These are phyloP conservation scores for Lactarius pseudohatsudake DNA, from an alignment of 768 basidiomycete genomes.

Conservation along the genomic window DNA sequence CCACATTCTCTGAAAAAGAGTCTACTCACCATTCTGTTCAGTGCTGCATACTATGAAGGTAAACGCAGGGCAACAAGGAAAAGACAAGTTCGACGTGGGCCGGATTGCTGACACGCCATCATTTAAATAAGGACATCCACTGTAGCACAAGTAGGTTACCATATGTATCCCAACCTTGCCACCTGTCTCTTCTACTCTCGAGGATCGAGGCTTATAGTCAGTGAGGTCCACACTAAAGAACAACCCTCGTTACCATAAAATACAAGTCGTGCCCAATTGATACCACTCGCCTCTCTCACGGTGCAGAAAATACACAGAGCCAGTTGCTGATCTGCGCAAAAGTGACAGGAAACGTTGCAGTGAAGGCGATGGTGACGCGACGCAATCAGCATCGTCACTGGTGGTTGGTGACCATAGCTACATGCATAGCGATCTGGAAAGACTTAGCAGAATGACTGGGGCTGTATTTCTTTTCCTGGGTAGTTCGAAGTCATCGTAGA, in stretches of 20 bases:
- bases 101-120: not conserved
- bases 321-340: not conserved
- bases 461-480: not conserved
- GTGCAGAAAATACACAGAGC: not conserved
- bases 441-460: too few species aligned
- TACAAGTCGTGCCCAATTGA: not conserved
- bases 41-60: not conserved
- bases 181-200: too few species aligned
- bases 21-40: not conserved
- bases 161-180: too few species aligned
- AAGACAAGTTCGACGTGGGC: not conserved
- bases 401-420: too few species aligned
- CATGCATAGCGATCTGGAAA: too few species aligned
- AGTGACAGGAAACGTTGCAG: not conserved
- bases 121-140: not conserved
- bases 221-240: not conserved
- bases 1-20: not conserved
- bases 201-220: not conserved
- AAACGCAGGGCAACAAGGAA: not conserved
- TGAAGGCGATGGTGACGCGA: not conserved
- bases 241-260: not conserved
- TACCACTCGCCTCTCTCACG: not conserved
- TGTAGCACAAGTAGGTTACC: not conserved
- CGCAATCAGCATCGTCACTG: too few species aligned
- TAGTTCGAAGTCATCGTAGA: not conserved